Evolutionary conservation across 352 stramenopile genomes (phyloP), one percentile per base, ranked within the genome.

Genomic region (Phytophthora fragariaefolia): DNA sequence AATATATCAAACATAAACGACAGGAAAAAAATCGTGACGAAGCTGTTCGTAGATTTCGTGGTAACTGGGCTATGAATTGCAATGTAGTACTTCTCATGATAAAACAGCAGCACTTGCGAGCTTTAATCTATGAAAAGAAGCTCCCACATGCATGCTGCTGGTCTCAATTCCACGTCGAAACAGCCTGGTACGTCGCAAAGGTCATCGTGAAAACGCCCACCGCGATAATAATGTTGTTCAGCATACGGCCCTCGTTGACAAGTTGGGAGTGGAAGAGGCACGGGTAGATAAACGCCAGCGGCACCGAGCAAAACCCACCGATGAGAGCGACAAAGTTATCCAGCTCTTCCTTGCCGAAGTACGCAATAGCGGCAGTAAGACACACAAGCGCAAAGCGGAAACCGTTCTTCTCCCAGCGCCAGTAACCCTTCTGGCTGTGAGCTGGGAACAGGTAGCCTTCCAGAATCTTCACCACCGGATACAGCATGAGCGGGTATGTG

Each of bases 281-380:
- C 34, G 82, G 82, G 47, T 91, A 91, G 65, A 91, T 89, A 58
- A 91, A 91, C 13, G 80, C 82, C 22, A 91, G 69, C 45, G 82
- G 82, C 34, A 91, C 82, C 30, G 80, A 91, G 76, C 82, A 91
- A 53, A 91, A 91, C 13, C 80, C 82, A 18, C 82, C 82, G 49
- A 91, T 85, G 27, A 91, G 71, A n/a, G 82, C 79, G 20, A 91
- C 82, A 55, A 91, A 91, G 62, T 84, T 87, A 67, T 91, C 82
- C 15, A 91, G 62, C 59, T 85, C 76, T 27, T 87, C 68, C 63
- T 89, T 85, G 57, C 82, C 82, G 42, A 76, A 89, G 60, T 88
- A 89, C 13, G 82, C 71, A 40, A 91, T 83, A 26, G 79, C 74
- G 27, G 82, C 79, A 27, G 82, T 91, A 12, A 91, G 58, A 46